Base-by-base conservation (phyloP, 2,329 filamentous ascomycete genomes). In the Aspergillus pseudoglaucus region DNA sequence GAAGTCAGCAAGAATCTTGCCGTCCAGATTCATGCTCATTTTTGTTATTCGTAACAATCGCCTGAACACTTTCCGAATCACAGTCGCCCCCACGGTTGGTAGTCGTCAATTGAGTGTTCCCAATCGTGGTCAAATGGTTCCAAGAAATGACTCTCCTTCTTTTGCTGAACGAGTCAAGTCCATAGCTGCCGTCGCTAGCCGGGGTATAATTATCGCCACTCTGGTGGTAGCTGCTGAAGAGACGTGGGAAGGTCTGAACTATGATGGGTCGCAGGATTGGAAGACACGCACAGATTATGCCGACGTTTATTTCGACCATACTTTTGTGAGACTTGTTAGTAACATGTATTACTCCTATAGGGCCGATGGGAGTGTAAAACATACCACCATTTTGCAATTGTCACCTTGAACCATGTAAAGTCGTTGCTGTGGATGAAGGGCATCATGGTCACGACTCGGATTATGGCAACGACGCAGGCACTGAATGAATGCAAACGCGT, bases 241-340 rank as follows among this genome's bases (percentile, higher is more conserved):
- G 12, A 6, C 23, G 42, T 14, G 50, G 49, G 35, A 49, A 42
- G 14, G 32, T 10, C 6, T 33, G 50, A 12, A 46, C 18, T 1
- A 53, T 18, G 3, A 53, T 45, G 3, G 52, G 52, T 8, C 52
- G 52, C 25, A 53, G 32, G 9, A 40, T 38, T 4, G 52, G 52
- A 4, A 53, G 52, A 20, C 49, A 52, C 14, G 52, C 45, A 14
- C 49, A 53, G 22, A 53, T 52, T 30, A 53, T 53, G 6, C 52
- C 49, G n/a, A 54, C 50, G 20, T 54, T 54, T 30, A 54, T 50
- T 30, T 54, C 52, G 14, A 54, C 47, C 52, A 54, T 52, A 1
- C 52, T 52, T 37, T 37, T 37, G 33, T 17, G 9, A 22, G 37
- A 3, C 10, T 39, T 20, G 9, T 39, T 39, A 39, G 10, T 18